Evolutionary conservation across 2,329 filamentous ascomycete genomes (phyloP).

Genomic region (Trichophyton rubrum): DNA sequence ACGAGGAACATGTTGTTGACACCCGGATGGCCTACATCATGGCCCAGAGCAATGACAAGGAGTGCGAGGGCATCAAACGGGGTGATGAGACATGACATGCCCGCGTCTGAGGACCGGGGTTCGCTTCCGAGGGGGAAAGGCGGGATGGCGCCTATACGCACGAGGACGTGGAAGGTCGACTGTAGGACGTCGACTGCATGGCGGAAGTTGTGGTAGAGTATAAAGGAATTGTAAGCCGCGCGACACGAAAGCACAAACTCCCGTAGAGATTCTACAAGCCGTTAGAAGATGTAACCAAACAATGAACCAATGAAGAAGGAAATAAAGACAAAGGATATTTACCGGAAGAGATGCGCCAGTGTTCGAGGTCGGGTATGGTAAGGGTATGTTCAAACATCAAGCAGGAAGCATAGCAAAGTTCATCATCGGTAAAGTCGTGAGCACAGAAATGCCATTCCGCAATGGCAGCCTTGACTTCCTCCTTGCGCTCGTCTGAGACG

Average conservation of each 20-base stretch:
- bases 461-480: slow-evolving; percentile 54
- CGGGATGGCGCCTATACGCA: slow-evolving; percentile 64
- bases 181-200: slow-evolving; percentile 95
- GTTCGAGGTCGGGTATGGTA: slow-evolving; percentile 63
- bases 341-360: slow-evolving; percentile 70
- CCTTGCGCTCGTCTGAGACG: slow-evolving; percentile 53
- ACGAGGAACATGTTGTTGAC: slow-evolving; percentile 97
- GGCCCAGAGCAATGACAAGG: slow-evolving; percentile 89
- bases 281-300: not conserved
- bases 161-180: slow-evolving; percentile 79
- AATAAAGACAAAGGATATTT: slow-evolving; percentile 20
- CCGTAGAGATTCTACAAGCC: slow-evolving; percentile 56
- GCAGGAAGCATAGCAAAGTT: slow-evolving; percentile 72
- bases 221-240: slow-evolving; percentile 89
- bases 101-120: slow-evolving; percentile 37
- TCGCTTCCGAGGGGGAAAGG: slow-evolving; percentile 43
- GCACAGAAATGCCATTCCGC: slow-evolving; percentile 80
- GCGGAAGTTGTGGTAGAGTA: slow-evolving; percentile 95
- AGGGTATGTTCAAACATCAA: slow-evolving; percentile 85
- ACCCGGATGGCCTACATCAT: slow-evolving; percentile 93
- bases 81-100: slow-evolving; percentile 61
- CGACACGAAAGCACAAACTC: slow-evolving; percentile 79
- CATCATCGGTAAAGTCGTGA: slow-evolving; percentile 79
- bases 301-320: slow-evolving; percentile 11
- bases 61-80: slow-evolving; percentile 83